phyloP scores from a whole-genome alignment of 1,139 yeast genomes.

The Lodderomyces jiufengensis region DNA sequence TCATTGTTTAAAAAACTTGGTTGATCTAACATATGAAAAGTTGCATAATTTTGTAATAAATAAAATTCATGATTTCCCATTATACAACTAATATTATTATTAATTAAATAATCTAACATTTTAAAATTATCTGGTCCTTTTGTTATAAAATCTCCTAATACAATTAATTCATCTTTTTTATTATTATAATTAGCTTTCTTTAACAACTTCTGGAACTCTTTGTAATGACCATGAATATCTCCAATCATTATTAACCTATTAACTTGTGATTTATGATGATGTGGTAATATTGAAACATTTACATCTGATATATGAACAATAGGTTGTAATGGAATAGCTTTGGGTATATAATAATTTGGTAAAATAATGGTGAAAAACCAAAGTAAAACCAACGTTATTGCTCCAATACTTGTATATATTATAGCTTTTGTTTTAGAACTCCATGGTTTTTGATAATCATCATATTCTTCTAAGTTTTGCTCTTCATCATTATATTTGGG shows the following conservation, averaged over 20 bases:
- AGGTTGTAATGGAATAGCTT: slow-evolving; percentile 24
- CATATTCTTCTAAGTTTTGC: not conserved
- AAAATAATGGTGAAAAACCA: slow-evolving; percentile 33
- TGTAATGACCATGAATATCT: slow-evolving; percentile 81
- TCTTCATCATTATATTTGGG: not conserved
- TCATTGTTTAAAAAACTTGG: slow-evolving; percentile 18
- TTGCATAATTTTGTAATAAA: slow-evolving; percentile 57
- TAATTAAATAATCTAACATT: slow-evolving; percentile 63
- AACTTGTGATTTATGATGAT: slow-evolving; percentile 12
- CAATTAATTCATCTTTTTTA: slow-evolving; percentile 54
- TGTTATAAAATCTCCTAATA: slow-evolving; percentile 81
- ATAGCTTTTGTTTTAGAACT: slow-evolving; percentile 13
- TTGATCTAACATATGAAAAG: slow-evolving; percentile 46
- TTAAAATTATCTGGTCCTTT: slow-evolving; percentile 78
- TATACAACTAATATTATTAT: slow-evolving; percentile 64
- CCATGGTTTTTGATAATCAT: slow-evolving; percentile 12
- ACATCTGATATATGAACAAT: slow-evolving; percentile 26
- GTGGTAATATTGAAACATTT: slow-evolving; percentile 18
- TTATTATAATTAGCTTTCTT: slow-evolving; percentile 41
- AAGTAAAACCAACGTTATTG: slow-evolving; percentile 17
- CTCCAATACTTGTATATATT: slow-evolving; percentile 14
- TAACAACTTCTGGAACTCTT: slow-evolving; percentile 51
- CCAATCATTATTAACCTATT: slow-evolving; percentile 68
- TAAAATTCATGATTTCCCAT: slow-evolving; percentile 87
- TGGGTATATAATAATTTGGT: slow-evolving; percentile 36